phyloP scores from a whole-genome alignment of 2,329 filamentous ascomycete genomes.

The Microsporum audouinii region DNA sequence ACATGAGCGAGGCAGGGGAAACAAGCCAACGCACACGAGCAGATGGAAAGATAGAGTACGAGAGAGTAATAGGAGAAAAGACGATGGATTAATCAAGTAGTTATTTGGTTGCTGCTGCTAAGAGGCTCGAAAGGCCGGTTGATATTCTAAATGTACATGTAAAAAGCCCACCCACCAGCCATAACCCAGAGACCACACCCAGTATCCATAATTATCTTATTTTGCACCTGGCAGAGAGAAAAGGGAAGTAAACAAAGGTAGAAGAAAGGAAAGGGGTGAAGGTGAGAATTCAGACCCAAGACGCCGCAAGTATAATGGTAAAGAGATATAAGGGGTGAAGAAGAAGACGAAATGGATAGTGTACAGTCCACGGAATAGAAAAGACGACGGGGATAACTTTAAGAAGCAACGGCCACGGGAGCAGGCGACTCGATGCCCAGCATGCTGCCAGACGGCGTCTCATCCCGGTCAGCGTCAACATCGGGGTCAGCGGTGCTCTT shows the following conservation, averaged over 20 bases:
- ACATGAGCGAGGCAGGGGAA: neutral
- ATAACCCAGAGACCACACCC: neutral
- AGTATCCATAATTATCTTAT: neutral
- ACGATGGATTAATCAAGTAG: neutral
- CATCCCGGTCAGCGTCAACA: neutral
- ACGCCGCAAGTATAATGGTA: neutral
- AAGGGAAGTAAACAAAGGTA: neutral
- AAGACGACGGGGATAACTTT: neutral
- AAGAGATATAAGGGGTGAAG: neutral
- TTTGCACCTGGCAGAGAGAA: neutral
- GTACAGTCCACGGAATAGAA: neutral
- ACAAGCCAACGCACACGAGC: neutral
- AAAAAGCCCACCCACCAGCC: neutral
- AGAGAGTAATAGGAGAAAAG: neutral
- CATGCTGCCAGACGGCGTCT: neutral
- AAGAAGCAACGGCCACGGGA: neutral
- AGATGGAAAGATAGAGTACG: neutral
- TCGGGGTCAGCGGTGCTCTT: conserved; percentile 2
- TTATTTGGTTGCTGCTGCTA: neutral
- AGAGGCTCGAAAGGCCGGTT: neutral
- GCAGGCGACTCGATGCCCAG: neutral
- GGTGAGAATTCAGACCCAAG: neutral
- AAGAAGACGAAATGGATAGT: neutral
- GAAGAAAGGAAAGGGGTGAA: neutral
- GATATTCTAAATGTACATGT: neutral